Percentiles rank a stretch among this genome's conserved stretches.
Conservation (phyloP, 1,284 basidiomycete species). For the Hypsizygus ulmarius region DNA sequence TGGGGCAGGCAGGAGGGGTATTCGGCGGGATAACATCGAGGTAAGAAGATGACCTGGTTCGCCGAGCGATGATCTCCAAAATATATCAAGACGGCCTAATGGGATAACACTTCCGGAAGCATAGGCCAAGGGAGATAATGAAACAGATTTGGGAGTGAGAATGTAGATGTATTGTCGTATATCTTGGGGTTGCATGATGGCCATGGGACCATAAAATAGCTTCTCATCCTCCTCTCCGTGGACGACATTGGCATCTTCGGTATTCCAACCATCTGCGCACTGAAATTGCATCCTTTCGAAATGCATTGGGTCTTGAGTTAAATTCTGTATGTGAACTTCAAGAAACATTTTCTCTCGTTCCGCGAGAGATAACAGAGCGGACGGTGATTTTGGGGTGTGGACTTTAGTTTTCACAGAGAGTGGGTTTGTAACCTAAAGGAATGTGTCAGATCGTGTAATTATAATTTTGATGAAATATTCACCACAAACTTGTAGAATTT, state of each 20-base stretch:
- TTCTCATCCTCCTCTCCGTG: constrained; percentile 30
- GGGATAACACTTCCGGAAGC: constrained; percentile 69
- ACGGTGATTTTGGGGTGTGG: constrained; percentile 68
- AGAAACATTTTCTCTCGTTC: constrained; percentile 81
- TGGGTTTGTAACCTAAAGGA: constrained; percentile 75
- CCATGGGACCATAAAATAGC: constrained; percentile 60
- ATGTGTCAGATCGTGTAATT: constrained; percentile 5
- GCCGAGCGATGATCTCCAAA: constrained; percentile 78
- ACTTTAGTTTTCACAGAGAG: constrained; percentile 90
- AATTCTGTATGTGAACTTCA: constrained; percentile 86
- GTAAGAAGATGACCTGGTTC: constrained; percentile 82
- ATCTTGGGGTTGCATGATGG: constrained; percentile 78
- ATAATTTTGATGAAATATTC: constrained; percentile 30
- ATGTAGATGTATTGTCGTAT: constrained; percentile 84
- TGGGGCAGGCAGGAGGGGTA: constrained; percentile 47
- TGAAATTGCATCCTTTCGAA: constrained; percentile 77
- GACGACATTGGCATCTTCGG: constrained; percentile 49
- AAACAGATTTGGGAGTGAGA: constrained; percentile 50
- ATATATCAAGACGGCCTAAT: constrained; percentile 78
- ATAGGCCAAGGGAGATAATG: constrained; percentile 49
- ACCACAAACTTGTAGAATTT: constrained; percentile 90
- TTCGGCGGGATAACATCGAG: constrained; percentile 74
- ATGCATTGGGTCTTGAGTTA: constrained; percentile 72
- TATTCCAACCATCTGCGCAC: constrained; percentile 67
- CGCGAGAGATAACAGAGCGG: constrained; percentile 55